Evolutionary conservation across 2,329 filamentous ascomycete species (phyloP).

Genomic region (Rutstroemia sp.): DNA sequence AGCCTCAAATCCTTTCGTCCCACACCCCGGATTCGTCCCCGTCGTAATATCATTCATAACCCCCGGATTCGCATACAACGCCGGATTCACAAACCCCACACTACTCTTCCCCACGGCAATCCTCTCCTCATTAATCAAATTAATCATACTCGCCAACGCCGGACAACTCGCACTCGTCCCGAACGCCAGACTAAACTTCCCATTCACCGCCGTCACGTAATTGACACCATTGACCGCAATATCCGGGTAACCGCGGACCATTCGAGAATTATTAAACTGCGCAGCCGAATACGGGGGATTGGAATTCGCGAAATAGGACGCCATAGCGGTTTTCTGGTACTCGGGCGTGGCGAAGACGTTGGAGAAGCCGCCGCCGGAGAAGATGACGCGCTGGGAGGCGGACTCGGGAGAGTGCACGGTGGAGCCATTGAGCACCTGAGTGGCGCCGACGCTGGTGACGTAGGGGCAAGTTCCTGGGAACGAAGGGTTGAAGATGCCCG

Average conservation of each 20-base stretch:
- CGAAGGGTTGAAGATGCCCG: constrained; percentile 34
- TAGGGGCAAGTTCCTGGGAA: constrained; percentile 63
- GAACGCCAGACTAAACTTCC: constrained; percentile 36
- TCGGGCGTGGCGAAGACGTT: constrained; percentile 24
- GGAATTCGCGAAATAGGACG: constrained; percentile 7
- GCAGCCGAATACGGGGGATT: constrained; percentile 23
- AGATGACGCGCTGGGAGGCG: constrained; percentile 52
- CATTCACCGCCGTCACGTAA: constrained; percentile 37
- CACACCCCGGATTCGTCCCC: constrained; percentile 21
- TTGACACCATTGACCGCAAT: constrained; percentile 34
- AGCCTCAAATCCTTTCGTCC: constrained; percentile 28
- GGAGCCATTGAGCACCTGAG: constrained; percentile 35
- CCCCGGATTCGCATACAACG: constrained; percentile 16
- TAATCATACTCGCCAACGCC: constrained; percentile 47
- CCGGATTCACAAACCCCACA: constrained; percentile 33
- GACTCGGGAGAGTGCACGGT: constrained; percentile 31
- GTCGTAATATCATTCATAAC: constrained; percentile 26
- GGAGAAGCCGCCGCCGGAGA: constrained; percentile 37
- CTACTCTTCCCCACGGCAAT: constrained; percentile 27
- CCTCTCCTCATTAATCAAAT: constrained; percentile 32
- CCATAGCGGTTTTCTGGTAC: constrained; percentile 2
- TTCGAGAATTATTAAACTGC: constrained; percentile 38
- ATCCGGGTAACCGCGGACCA: constrained; percentile 27
- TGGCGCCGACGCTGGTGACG: constrained; percentile 59
- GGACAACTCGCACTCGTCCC: constrained; percentile 46